phyloP scores from a whole-genome alignment of 257 asterid species.

The Sherardia arvensis region DNA sequence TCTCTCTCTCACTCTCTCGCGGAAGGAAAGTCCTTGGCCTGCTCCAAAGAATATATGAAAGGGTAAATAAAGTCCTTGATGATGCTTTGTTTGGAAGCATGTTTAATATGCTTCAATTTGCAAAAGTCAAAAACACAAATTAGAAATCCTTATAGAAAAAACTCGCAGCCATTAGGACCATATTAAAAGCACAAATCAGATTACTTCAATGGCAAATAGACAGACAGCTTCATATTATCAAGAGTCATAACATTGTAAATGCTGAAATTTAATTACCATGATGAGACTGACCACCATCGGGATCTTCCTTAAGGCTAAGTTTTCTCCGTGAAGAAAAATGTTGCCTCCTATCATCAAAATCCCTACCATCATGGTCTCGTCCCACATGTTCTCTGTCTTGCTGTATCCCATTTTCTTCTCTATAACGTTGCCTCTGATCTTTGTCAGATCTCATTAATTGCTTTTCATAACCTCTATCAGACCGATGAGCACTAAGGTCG shows the following conservation, averaged over 20 bases:
- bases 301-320: conserved; percentile 39
- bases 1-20: conserved; percentile 38
- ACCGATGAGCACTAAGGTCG: conserved; percentile 32
- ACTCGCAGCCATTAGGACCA: not conserved
- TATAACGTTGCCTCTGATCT: conserved; percentile 36
- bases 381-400: conserved; percentile 44
- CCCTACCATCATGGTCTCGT: conserved; percentile 37
- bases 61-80: conserved; percentile 7
- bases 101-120: not conserved
- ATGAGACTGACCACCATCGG: conserved; percentile 38
- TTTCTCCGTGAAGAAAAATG: conserved; percentile 31
- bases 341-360: conserved; percentile 19
- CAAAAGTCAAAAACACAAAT: not conserved
- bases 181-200: not conserved
- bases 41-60: conserved; percentile 18
- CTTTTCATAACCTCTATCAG: conserved; percentile 31
- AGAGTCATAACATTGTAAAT: conserved; percentile 2
- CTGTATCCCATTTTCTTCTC: conserved; percentile 35
- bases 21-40: conserved; percentile 51
- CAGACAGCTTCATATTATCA: conserved; percentile 9
- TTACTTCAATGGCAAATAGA: not conserved
- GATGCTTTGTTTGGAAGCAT: conserved; percentile 2
- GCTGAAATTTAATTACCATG: conserved; percentile 42
- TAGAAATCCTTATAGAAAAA: not conserved
- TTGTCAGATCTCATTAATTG: conserved; percentile 21